phyloP scores from a whole-genome alignment of 2,329 filamentous ascomycete genomes.

The Beauveria medogensis region DNA sequence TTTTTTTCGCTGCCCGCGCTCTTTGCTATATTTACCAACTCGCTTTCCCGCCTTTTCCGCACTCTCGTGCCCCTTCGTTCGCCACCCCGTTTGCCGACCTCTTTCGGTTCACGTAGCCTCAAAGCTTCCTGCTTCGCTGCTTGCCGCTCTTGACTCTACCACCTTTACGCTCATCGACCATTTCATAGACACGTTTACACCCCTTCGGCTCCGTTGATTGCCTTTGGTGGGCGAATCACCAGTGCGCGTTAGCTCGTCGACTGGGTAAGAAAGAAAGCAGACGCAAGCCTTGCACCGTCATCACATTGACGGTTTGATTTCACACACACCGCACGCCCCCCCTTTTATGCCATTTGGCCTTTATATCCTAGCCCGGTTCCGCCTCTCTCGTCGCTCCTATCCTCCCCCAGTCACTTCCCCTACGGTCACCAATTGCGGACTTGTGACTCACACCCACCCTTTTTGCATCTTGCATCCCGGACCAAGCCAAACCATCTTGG shows the following conservation, averaged over 20 bases:
- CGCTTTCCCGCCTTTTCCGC: slow-evolving; percentile 1
- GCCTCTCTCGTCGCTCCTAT: neutral
- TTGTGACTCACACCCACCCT: slow-evolving; percentile 26
- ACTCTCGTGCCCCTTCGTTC: neutral
- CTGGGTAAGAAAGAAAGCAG: slow-evolving; percentile 3
- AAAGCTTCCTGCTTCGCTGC: neutral
- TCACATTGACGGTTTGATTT: neutral
- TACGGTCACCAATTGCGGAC: slow-evolving; percentile 17
- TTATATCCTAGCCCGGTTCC: neutral
- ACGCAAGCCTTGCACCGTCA: neutral
- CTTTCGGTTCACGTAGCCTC: neutral
- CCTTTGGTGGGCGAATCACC: slow-evolving; percentile 1
- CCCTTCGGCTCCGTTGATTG: neutral
- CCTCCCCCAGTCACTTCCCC: slow-evolving; percentile 8
- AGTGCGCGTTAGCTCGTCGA: slow-evolving; percentile 3
- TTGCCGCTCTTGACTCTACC: neutral
- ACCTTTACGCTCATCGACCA: neutral
- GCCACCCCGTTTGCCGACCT: slow-evolving; percentile 1
- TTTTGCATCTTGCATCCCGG: slow-evolving; percentile 10
- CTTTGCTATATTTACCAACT: slow-evolving; percentile 5
- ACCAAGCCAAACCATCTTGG: slow-evolving; percentile 14
- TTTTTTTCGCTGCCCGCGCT: neutral
- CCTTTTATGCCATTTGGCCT: slow-evolving; percentile 9
- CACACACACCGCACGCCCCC: neutral
- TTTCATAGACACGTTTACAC: neutral